These are phyloP conservation scores for Microdochium nivale DNA, from an alignment of 2,329 filamentous ascomycete species.

Conservation along the genomic window DNA sequence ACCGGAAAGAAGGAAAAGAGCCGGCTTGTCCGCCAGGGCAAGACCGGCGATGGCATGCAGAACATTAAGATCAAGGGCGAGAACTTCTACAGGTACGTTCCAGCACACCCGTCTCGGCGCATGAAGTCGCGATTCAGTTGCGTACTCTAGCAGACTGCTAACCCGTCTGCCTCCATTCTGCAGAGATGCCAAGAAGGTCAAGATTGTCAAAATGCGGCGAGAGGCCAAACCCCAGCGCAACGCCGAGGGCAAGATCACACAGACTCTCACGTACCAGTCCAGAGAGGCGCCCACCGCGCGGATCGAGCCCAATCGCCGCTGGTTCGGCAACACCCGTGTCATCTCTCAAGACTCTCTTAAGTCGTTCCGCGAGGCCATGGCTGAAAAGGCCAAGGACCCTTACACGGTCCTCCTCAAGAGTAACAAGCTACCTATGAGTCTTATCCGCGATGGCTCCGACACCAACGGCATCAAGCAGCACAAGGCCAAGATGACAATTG, in stretches of 20 bases:
- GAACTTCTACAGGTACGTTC: slow-evolving; percentile 81
- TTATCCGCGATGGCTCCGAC: slow-evolving; percentile 73
- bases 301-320: slow-evolving; percentile 93
- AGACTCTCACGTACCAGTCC: slow-evolving; percentile 78
- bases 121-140: slow-evolving; percentile 16
- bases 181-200: slow-evolving; percentile 69
- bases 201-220: slow-evolving; percentile 83
- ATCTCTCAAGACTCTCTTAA: slow-evolving; percentile 84
- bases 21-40: slow-evolving; percentile 78
- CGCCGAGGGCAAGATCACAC: slow-evolving; percentile 72
- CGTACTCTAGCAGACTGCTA: slow-evolving; percentile 11
- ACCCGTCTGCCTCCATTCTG: neutral
- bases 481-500: slow-evolving; percentile 86
- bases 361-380: slow-evolving; percentile 85
- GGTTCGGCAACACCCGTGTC: slow-evolving; percentile 89
- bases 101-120: neutral
- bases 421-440: slow-evolving; percentile 92
- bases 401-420: slow-evolving; percentile 93
- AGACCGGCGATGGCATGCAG: slow-evolving; percentile 74
- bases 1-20: slow-evolving; percentile 84
- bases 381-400: slow-evolving; percentile 80
- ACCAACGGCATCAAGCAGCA: slow-evolving; percentile 87
- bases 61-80: slow-evolving; percentile 94
- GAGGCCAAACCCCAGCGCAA: slow-evolving; percentile 79
- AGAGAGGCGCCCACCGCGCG: slow-evolving; percentile 73